These are phyloP conservation scores for Trichocomaceae sp. DNA, from an alignment of 2,329 filamentous ascomycete species.

Conservation along the genomic window DNA sequence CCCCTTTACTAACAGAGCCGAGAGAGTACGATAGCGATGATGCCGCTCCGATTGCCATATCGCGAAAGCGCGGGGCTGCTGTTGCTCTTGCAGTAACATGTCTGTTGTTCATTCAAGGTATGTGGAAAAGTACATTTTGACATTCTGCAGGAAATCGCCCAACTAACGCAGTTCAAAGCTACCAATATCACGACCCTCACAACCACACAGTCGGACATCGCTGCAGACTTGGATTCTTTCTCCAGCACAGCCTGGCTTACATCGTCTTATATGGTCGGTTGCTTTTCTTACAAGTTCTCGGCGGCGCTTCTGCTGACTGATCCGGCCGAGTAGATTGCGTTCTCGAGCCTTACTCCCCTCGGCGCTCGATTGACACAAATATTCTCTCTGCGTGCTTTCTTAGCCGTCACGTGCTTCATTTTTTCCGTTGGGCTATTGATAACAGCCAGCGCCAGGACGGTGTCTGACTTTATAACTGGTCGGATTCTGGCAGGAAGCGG, in stretches of 20 bases:
- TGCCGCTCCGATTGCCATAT: neutral
- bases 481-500: constrained; percentile 63
- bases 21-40: constrained; percentile 1
- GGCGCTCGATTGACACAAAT: constrained; percentile 66
- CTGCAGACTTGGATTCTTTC: constrained; percentile 67
- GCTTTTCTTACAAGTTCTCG: no score
- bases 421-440: constrained; percentile 58
- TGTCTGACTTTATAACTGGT: constrained; percentile 61
- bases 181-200: constrained; percentile 75
- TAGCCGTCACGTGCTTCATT: constrained; percentile 27
- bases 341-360: constrained; percentile 58
- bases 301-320: neutral
- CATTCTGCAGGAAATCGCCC: neutral
- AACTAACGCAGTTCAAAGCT: constrained; percentile 27
- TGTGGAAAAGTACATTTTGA: neutral
- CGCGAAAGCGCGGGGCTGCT: constrained; percentile 14
- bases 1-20: constrained; percentile 5
- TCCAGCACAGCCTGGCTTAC: constrained; percentile 73
- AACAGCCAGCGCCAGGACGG: constrained; percentile 54
- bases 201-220: constrained; percentile 71
- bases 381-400: constrained; percentile 59
- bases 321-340: constrained; percentile 43
- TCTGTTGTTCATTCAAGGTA: constrained; percentile 24
- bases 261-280: constrained; percentile 59
- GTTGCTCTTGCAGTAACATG: constrained; percentile 20